Evolutionary conservation across 1,139 yeast species (phyloP).

Genomic region (Suhomyces yuchorum): DNA sequence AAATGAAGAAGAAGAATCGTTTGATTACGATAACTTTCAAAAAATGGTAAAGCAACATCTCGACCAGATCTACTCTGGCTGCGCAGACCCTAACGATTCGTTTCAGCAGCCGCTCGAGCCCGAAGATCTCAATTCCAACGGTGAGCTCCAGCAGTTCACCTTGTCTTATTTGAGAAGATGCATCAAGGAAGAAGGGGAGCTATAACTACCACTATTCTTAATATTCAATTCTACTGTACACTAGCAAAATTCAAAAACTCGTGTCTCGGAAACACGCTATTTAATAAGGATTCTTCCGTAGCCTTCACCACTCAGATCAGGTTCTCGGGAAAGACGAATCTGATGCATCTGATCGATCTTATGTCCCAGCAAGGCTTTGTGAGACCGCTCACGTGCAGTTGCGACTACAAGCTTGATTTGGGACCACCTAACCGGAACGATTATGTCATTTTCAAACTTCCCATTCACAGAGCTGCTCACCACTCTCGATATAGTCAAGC

Average conservation of each 20-base stretch:
- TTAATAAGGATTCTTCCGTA: neutral
- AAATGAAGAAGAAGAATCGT: slow-evolving; percentile 9
- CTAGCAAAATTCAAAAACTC: neutral
- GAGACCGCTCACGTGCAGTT: too few species aligned
- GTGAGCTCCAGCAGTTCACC: slow-evolving; percentile 34
- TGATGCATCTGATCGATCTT: neutral
- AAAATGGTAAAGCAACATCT: slow-evolving; percentile 26
- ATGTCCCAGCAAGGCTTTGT: too few species aligned
- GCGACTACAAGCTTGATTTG: too few species aligned
- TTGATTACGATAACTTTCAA: slow-evolving; percentile 35
- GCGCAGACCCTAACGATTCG: slow-evolving; percentile 17
- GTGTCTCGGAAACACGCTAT: neutral
- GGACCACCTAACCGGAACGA: too few species aligned
- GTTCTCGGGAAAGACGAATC: neutral
- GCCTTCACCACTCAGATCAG: neutral
- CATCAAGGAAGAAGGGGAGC: slow-evolving; percentile 25
- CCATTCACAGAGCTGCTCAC: too few species aligned
- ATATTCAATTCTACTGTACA: neutral
- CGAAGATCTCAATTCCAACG: slow-evolving; percentile 17
- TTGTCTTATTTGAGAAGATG: slow-evolving; percentile 34
- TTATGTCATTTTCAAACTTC: too few species aligned
- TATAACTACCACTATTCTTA: neutral
- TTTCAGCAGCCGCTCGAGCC: slow-evolving; percentile 12
- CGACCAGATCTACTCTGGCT: slow-evolving; percentile 26
- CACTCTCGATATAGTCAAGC: too few species aligned